phyloP scores from a whole-genome alignment of 208 protist species.

The Trypanosoma rangeli region DNA sequence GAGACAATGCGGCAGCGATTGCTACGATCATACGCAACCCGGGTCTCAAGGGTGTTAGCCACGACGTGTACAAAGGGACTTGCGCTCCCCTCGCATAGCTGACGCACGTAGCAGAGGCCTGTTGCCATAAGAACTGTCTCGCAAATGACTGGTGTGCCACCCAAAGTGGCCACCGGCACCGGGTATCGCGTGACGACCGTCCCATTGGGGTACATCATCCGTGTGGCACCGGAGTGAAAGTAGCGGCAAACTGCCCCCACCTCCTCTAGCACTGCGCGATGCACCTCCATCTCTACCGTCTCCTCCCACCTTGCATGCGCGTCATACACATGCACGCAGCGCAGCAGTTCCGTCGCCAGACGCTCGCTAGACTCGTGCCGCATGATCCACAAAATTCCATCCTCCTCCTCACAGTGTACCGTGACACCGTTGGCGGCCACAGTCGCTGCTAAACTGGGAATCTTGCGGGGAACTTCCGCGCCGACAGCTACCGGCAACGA shows the following conservation, averaged over 20 bases:
- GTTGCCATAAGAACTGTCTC: constrained; percentile 54
- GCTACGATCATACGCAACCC: constrained; percentile 47
- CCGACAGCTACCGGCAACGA: neutral
- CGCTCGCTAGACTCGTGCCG: constrained; percentile 11
- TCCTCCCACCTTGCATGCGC: constrained; percentile 24
- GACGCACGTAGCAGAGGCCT: constrained; percentile 48
- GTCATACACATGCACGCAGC: constrained; percentile 40
- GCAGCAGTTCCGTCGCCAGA: constrained; percentile 29
- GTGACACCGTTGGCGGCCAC: constrained; percentile 23
- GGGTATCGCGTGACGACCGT: constrained; percentile 56
- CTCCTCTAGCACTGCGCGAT: constrained; percentile 45
- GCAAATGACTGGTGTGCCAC: constrained; percentile 4
- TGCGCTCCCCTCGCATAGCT: constrained; percentile 3
- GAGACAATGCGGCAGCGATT: constrained; percentile 56
- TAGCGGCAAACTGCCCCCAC: constrained; percentile 58
- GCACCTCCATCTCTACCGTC: constrained; percentile 59
- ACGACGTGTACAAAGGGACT: neutral
- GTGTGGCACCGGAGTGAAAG: constrained; percentile 66
- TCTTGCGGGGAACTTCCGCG: neutral
- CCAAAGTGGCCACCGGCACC: neutral
- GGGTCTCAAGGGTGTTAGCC: neutral
- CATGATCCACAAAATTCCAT: constrained; percentile 21
- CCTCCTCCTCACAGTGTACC: constrained; percentile 26
- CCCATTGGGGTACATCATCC: constrained; percentile 69
- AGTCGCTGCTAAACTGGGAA: constrained; percentile 10